phyloP scores from a whole-genome alignment of 2,329 filamentous ascomycete species.

The Scortechinia acanthostroma region DNA sequence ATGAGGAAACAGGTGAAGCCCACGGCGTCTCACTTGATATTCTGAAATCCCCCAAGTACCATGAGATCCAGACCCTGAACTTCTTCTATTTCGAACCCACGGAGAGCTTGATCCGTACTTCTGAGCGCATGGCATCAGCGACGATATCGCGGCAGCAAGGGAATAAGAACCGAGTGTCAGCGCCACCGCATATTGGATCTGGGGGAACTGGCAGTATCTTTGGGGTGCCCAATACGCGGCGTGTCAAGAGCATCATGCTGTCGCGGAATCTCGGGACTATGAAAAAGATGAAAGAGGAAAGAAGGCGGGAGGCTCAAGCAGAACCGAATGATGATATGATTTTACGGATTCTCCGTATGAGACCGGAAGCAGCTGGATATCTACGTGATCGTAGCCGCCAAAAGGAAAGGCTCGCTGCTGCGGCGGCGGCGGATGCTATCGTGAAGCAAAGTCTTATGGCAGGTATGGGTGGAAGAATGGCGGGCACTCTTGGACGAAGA shows the following conservation, averaged over 20 bases:
- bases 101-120: conserved; percentile 65
- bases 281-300: conserved; percentile 69
- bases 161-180: conserved; percentile 8
- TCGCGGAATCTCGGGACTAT: conserved; percentile 68
- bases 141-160: conserved; percentile 32
- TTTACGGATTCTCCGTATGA: conserved; percentile 64
- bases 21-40: conserved; percentile 66
- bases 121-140: conserved; percentile 65
- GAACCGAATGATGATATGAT: conserved; percentile 75
- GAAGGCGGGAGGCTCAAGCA: conserved; percentile 67
- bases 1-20: conserved; percentile 59
- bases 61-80: conserved; percentile 67
- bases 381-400: conserved; percentile 66
- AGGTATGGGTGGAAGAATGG: background rate
- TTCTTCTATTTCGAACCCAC: conserved; percentile 74
- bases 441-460: conserved; percentile 57
- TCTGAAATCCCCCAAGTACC: conserved; percentile 69
- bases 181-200: conserved; percentile 51
- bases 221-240: conserved; percentile 28
- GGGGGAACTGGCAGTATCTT: conserved; percentile 34
- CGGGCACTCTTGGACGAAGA: background rate
- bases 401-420: conserved; percentile 65
- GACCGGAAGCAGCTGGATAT: conserved; percentile 63
- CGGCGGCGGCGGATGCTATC: conserved; percentile 67
- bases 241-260: conserved; percentile 53